Base-by-base conservation (phyloP, 768 basidiomycete species). In the Pleurotus tuber-regium region DNA sequence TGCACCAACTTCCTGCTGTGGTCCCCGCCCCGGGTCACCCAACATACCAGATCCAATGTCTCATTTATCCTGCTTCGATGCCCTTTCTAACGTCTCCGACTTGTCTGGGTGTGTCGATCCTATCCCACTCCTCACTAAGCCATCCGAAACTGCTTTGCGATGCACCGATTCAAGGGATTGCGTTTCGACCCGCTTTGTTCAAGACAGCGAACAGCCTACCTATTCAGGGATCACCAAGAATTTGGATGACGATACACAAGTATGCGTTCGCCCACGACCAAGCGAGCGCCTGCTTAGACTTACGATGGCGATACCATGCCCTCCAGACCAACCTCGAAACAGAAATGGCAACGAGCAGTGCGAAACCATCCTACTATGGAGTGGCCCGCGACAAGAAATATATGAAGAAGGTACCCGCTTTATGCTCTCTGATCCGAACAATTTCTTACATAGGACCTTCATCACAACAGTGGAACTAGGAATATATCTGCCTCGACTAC, bases 351-450 rank as follows among this genome's bases (percentile, higher is more conserved):
- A 42, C 47, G 52, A 55, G 12, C 57, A 74, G 28, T 29, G 14
- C 7, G 14, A 26, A 16, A 63, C 71, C 33, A 70, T 82, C 1
- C 65, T 92, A 3, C 62, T 93, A 2, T 95, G 90, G 89, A 83
- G 77, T 52, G 92, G 92, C 0, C 82, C 87, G 4, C 68, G 67
- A 7, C 59, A 58, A 14, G 89, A 91, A 65, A 72, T 93, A 1
- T 77, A 75, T 68, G 79, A 85, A 47, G 76, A 86, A 74, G 82
- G 87, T 84, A 56, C 35, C 21, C 35, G n/a, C n/a, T 24, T 70
- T 61, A n/a, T 43, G 29, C 57, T 54, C 41, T 36, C 52, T 43
- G 6, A 29, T 28, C n/a, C 10, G 30, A 12, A 26, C 36, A 14
- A 9, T n/a, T 5, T 4, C 23, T 11, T 39, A 49, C n/a, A 39